Evolutionary conservation across 2,329 filamentous ascomycete species (phyloP).

Genomic region (Hypocrella siamensis): DNA sequence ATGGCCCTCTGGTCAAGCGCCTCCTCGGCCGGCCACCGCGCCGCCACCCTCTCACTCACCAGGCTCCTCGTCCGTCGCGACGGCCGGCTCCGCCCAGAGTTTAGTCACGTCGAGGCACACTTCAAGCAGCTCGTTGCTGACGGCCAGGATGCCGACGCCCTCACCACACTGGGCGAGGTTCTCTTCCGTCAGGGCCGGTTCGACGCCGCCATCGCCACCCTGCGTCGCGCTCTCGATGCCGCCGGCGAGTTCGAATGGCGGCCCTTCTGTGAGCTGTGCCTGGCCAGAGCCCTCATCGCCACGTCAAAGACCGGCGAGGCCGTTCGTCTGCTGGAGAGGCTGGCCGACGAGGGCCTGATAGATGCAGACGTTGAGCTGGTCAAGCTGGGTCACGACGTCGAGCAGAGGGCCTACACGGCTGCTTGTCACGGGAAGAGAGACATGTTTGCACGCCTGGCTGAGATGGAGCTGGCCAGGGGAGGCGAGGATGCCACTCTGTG

Average conservation of each 20-base stretch:
- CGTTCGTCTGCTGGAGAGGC: slow-evolving; percentile 7
- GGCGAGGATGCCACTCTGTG: slow-evolving; percentile 11
- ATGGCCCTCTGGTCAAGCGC: slow-evolving; percentile 15
- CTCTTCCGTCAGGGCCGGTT: slow-evolving; percentile 11
- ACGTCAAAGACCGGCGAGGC: slow-evolving; percentile 10
- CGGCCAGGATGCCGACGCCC: slow-evolving; percentile 18
- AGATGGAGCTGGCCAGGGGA: slow-evolving; percentile 11
- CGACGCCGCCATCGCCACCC: slow-evolving; percentile 7
- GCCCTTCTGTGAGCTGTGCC: slow-evolving; percentile 9
- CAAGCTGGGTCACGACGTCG: slow-evolving; percentile 7
- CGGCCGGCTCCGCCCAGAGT: slow-evolving; percentile 5
- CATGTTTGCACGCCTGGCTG: slow-evolving; percentile 13
- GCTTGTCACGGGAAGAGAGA: slow-evolving; percentile 10
- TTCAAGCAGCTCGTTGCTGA: slow-evolving; percentile 15
- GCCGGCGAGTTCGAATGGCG: slow-evolving; percentile 12
- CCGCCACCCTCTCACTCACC: slow-evolving; percentile 15
- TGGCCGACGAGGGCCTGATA: slow-evolving; percentile 8
- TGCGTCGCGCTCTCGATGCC: slow-evolving; percentile 11
- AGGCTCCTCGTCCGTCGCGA: slow-evolving; percentile 8
- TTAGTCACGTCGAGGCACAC: slow-evolving; percentile 9
- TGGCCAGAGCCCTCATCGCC: slow-evolving; percentile 11
- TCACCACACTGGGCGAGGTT: slow-evolving; percentile 16
- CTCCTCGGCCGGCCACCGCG: slow-evolving; percentile 13
- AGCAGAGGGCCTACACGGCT: slow-evolving; percentile 12
- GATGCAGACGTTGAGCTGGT: slow-evolving; percentile 14